These are phyloP conservation scores for Alnus rubra DNA, from an alignment of 306 rosid genomes.

Conservation along the genomic window DNA sequence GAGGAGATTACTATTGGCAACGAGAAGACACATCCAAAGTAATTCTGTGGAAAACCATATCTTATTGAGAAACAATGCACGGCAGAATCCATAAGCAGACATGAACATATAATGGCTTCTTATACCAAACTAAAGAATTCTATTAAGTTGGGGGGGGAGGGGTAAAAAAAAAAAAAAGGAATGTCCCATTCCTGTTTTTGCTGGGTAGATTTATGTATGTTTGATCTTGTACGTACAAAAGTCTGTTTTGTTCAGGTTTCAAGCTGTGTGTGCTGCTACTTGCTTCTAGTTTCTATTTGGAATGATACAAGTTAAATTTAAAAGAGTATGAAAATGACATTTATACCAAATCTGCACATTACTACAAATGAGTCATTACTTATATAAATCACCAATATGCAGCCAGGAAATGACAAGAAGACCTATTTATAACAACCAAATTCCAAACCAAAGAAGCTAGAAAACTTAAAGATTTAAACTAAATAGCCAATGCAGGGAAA, in stretches of 20 bases:
- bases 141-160: background rate
- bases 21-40: conserved; percentile 88
- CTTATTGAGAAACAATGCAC: background rate
- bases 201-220: background rate
- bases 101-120: background rate
- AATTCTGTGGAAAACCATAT: conserved; percentile 58
- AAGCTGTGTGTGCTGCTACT: background rate
- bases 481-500: background rate
- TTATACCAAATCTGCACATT: background rate
- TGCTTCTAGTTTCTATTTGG: background rate
- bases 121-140: background rate
- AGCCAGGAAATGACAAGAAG: background rate
- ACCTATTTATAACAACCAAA: background rate
- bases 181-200: background rate
- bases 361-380: background rate
- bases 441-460: background rate
- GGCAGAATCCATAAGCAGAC: background rate
- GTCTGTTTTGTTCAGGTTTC: background rate
- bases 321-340: background rate
- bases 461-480: background rate
- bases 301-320: background rate
- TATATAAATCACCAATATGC: background rate
- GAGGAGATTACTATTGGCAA: conserved; percentile 91
- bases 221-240: background rate
- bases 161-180: background rate